These are phyloP conservation scores for Globisporangium uncinulatum DNA, from an alignment of 352 stramenopile species.

Conservation along the genomic window DNA sequence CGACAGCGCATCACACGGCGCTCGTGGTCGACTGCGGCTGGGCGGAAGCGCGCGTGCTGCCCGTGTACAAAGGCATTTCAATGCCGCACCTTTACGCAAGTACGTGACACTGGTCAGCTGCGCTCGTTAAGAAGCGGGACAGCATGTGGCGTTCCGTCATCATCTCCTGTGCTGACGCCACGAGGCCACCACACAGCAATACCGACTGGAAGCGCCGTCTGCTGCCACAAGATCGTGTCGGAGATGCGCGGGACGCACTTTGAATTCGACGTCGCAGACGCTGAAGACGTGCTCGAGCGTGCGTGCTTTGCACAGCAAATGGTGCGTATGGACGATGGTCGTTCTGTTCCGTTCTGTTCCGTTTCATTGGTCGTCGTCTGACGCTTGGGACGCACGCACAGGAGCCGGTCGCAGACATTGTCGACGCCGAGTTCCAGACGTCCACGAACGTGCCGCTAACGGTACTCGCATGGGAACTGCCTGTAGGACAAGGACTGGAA, in stretches of 20 bases:
- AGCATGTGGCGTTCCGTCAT: neutral
- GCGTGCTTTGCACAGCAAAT: constrained; percentile 69
- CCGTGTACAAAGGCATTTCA: constrained; percentile 80
- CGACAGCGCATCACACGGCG: constrained; percentile 67
- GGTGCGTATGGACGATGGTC: constrained; percentile 13
- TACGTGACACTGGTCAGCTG: constrained; percentile 10
- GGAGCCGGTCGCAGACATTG: constrained; percentile 29
- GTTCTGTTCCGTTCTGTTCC: neutral
- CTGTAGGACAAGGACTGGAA: neutral
- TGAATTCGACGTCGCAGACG: constrained; percentile 17
- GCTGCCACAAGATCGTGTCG: constrained; percentile 30
- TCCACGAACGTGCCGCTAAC: constrained; percentile 27
- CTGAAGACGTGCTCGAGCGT: constrained; percentile 66
- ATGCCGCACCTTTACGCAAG: constrained; percentile 63
- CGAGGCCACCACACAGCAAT: constrained; percentile 23
- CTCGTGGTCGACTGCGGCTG: constrained; percentile 79
- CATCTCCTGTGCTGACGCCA: neutral
- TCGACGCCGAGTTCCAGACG: constrained; percentile 42
- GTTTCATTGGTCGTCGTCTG: too few relatives aligned
- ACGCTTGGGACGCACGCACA: constrained; percentile 3
- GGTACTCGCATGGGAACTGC: constrained; percentile 13
- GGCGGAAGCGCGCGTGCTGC: constrained; percentile 63
- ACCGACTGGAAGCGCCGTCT: constrained; percentile 32
- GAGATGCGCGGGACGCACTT: constrained; percentile 18
- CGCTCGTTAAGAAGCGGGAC: too few relatives aligned